These are phyloP conservation scores for Pseudisothecium myosuroides DNA, from an alignment of 225 moss, liverwort and hornwort genomes.

Conservation along the genomic window DNA sequence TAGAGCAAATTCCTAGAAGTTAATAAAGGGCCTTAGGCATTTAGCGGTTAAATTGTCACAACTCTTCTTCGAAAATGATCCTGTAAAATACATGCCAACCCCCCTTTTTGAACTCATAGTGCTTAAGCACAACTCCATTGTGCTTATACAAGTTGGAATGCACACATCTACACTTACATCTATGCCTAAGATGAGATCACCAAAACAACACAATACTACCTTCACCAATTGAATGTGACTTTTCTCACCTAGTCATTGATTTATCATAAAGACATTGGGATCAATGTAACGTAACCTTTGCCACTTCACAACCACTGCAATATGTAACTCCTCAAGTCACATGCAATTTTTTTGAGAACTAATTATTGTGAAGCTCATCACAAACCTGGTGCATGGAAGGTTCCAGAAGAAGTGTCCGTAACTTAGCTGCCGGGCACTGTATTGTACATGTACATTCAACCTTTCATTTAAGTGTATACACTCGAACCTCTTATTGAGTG, in stretches of 20 bases:
- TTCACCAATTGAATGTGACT: neutral
- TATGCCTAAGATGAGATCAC: too few species aligned
- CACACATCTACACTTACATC: neutral
- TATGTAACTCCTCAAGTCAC: neutral
- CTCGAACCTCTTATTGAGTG: too few species aligned
- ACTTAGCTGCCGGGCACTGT: neutral
- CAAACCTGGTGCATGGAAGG: neutral
- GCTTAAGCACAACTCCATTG: neutral
- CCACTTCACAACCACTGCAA: rapidly evolving
- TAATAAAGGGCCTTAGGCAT: too few species aligned
- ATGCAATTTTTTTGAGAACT: neutral
- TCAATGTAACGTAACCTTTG: neutral
- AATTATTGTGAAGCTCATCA: neutral
- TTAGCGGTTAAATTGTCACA: neutral
- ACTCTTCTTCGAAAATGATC: neutral
- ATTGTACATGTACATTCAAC: neutral
- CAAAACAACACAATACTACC: neutral
- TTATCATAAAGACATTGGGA: neutral
- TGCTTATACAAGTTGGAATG: too few species aligned
- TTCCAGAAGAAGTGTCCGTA: too few species aligned
- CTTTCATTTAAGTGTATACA: neutral
- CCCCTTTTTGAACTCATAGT: neutral
- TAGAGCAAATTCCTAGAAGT: too few species aligned
- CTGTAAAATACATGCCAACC: rapidly evolving
- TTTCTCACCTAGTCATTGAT: neutral